phyloP scores from a whole-genome alignment of 2,329 filamentous ascomycete genomes.

The Fusarium liriodendri region DNA sequence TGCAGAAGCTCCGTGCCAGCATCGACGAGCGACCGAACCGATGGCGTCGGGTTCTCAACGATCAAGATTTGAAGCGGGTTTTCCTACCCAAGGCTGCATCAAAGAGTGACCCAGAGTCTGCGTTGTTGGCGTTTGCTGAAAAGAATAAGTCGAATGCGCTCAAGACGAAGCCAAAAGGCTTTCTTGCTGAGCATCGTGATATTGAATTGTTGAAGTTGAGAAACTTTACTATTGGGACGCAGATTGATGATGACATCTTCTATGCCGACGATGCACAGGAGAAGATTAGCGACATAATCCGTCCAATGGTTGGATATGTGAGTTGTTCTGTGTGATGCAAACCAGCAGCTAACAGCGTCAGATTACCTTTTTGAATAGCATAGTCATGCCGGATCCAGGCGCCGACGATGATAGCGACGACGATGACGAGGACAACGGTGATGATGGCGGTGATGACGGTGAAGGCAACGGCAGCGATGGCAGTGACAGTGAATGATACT shows the following conservation, averaged over 20 bases:
- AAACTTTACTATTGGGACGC: conserved; percentile 79
- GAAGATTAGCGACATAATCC: conserved; percentile 72
- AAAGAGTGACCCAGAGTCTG: conserved; percentile 59
- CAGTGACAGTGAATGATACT: background rate
- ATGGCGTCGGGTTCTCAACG: conserved; percentile 75
- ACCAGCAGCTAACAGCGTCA: conserved; percentile 45
- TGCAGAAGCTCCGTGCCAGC: conserved; percentile 75
- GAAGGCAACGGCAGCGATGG: conserved; percentile 15
- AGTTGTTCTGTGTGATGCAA: conserved; percentile 50
- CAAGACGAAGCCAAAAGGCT: conserved; percentile 90
- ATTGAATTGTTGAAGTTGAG: conserved; percentile 84
- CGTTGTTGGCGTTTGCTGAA: conserved; percentile 75
- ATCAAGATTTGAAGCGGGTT: conserved; percentile 68
- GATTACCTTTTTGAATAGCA: conserved; percentile 77
- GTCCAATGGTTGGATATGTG: conserved; percentile 82
- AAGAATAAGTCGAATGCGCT: conserved; percentile 80
- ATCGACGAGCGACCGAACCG: conserved; percentile 79
- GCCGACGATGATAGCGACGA: conserved; percentile 57
- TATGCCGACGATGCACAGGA: conserved; percentile 71
- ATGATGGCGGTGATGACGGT: conserved; percentile 20
- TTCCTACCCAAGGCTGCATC: conserved; percentile 66
- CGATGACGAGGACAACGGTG: conserved; percentile 49
- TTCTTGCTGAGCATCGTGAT: conserved; percentile 77
- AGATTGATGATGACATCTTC: conserved; percentile 74
- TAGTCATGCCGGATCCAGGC: conserved; percentile 77